Percentiles rank a stretch among this genome's conserved stretches.
Conservation (phyloP, 2,329 filamentous ascomycete genomes). For the Ophiocordyceps camponoti-rufipedis region DNA sequence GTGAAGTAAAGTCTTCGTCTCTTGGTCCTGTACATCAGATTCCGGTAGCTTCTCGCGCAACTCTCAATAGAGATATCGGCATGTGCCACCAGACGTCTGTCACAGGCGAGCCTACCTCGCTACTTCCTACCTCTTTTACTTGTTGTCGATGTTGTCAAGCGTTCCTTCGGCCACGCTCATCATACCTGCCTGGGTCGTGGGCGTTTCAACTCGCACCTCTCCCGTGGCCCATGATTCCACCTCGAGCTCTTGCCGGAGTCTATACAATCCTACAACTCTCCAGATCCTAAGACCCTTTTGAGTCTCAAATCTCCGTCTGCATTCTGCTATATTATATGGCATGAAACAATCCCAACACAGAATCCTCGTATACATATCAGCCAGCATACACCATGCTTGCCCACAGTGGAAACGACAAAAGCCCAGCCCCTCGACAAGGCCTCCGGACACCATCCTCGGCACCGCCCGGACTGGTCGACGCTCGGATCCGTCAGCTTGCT, state of each 20-base stretch:
- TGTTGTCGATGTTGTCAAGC: neutral
- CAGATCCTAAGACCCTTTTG: neutral
- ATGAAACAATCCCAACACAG: neutral
- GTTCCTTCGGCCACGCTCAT: neutral
- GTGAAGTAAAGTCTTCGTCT: slow-evolving; percentile 45
- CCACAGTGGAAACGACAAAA: slow-evolving; percentile 1
- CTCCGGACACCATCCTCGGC: slow-evolving; percentile 4
- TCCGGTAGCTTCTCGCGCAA: no score
- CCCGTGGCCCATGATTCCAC: slow-evolving; percentile 10
- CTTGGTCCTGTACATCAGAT: neutral
- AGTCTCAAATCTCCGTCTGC: neutral
- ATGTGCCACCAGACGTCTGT: neutral
- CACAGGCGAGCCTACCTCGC: neutral
- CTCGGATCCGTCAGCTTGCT: slow-evolving; percentile 12
- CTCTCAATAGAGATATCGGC: no score
- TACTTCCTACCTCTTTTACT: neutral
- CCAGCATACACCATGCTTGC: slow-evolving; percentile 3
- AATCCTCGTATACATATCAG: neutral
- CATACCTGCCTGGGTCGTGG: neutral
- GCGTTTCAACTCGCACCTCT: neutral
- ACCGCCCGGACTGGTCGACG: slow-evolving; percentile 10
- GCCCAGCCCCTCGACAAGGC: slow-evolving; percentile 2
- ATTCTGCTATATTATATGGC: neutral
- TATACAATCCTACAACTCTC: neutral
- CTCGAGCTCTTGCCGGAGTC: slow-evolving; percentile 5